A percentile compares a stretch with the other conserved stretches of the same genome.
Conservation (phyloP, 306 rosid genomes). For the Rosa lucieae region DNA sequence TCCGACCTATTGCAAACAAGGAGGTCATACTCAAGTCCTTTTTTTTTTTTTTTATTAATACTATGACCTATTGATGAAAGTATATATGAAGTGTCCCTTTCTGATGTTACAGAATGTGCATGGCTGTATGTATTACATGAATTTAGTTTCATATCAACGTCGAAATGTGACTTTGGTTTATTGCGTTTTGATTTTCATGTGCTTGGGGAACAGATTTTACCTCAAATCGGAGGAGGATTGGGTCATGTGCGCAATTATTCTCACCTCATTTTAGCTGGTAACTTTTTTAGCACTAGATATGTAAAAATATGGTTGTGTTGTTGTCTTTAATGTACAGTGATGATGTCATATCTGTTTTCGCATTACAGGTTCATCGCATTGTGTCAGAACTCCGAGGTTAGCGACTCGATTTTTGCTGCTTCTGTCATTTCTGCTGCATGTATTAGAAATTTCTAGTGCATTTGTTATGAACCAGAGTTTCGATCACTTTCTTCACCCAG, state of each 20-base stretch:
- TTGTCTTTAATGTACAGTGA: constrained; percentile 12
- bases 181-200: constrained; percentile 21
- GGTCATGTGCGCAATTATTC: constrained; percentile 43
- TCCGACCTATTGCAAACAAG: constrained; percentile 38
- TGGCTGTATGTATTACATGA: background rate
- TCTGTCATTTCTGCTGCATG: background rate
- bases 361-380: constrained; percentile 48
- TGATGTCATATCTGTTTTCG: constrained; percentile 5
- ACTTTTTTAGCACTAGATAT: constrained; percentile 5
- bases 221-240: constrained; percentile 43
- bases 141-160: background rate
- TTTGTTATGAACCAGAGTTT: background rate
- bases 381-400: constrained; percentile 50
- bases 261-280: constrained; percentile 50
- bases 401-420: constrained; percentile 23
- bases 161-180: background rate
- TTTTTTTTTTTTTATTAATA: background rate
- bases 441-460: background rate
- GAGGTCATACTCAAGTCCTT: constrained; percentile 36
- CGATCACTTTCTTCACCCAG: background rate
- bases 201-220: constrained; percentile 40
- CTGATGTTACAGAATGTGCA: constrained; percentile 9
- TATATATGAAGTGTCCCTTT: background rate
- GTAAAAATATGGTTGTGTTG: background rate
- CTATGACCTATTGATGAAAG: background rate